Base-by-base conservation (phyloP, 1,284 basidiomycete genomes). In the Microbotryomycetes sp. region DNA sequence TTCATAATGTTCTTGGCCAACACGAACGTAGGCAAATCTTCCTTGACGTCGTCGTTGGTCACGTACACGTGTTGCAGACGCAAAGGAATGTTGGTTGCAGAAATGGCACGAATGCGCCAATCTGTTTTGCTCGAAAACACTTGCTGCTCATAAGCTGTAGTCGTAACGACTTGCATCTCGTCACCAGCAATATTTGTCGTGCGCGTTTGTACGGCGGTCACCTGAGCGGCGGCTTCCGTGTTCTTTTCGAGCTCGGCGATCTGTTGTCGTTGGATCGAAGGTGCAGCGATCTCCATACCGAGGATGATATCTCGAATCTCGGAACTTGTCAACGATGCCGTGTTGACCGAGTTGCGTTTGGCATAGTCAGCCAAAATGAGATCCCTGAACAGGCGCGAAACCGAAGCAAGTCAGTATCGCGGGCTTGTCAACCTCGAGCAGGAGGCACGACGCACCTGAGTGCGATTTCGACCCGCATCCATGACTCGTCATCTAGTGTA, bases 201-300 rank as follows among this genome's bases (percentile, higher is more conserved):
- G 81, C 92, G 83, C 78, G 93, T 97, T 78, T 97, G 92, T 42
- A 97, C 81, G 25, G 96, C 94, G 4, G 96, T 99, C 68, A 98
- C 88, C 77, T 98, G 94, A 63, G 86, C 84, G 67, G 92, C 89
- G 0, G 93, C 92, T 75, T 96, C 92, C 16, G 89, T 85, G 64
- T 87, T 87, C 81, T 98, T 97, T 76, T 99, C 96, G 60, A 99
- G 80, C 77, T 98, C 96, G 16, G 94, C 96, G 93, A 97, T 97
- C 79, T 98, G 94, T 77, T 98, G 96, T 55, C 96, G 87, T 76
- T 99, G 96, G 52, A 81, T 79, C 28, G 81, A 81, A 0, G 81
- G 81, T 6, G 92, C 91, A 56, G 88, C 88, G 69, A 97, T 97
- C 78, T 97, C 93, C 81, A 97, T 94, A 75, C 92, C 92, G 52